A percentile compares a stretch with the other conserved stretches of the same genome.
Evolutionary conservation across 345 rosid species (phyloP).

Genomic region (Pistacia integerrima): DNA sequence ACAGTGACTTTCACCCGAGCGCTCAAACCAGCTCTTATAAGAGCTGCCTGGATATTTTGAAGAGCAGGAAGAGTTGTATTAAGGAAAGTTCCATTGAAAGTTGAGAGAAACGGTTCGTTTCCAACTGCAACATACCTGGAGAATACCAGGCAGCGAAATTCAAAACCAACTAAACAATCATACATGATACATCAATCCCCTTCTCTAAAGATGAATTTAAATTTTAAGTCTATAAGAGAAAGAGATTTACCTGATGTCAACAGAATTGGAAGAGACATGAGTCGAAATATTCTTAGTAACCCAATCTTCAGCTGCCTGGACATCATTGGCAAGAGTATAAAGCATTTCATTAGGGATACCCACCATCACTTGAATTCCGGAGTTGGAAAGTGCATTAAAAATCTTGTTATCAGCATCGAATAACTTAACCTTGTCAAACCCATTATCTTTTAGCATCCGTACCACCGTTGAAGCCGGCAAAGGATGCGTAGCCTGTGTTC

Average conservation of each 20-base stretch:
- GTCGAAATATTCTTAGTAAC: constrained; percentile 67
- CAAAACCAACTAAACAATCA: too few relatives aligned
- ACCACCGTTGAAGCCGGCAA: constrained; percentile 61
- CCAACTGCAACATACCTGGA: constrained; percentile 68
- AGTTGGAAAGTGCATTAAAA: constrained; percentile 49
- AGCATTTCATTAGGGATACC: constrained; percentile 84
- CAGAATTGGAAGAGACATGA: constrained; percentile 54
- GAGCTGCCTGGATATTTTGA: constrained; percentile 63
- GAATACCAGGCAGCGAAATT: too few relatives aligned
- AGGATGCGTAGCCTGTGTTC: constrained; percentile 64
- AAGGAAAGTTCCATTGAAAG: constrained; percentile 53
- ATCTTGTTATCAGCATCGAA: constrained; percentile 63
- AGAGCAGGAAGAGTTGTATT: constrained; percentile 61
- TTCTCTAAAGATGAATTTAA: not conserved
- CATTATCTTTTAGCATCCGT: constrained; percentile 55
- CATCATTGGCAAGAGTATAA: constrained; percentile 44
- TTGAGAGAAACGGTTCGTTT: constrained; percentile 63
- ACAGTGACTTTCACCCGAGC: constrained; percentile 58
- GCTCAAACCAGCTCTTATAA: constrained; percentile 63
- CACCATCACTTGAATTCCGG: constrained; percentile 78
- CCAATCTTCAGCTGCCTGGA: constrained; percentile 71
- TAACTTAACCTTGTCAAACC: constrained; percentile 67
- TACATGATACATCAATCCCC: too few relatives aligned
- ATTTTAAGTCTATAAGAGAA: not conserved
- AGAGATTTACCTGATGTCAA: constrained; percentile 56